Base-by-base conservation (phyloP, 1,139 yeast genomes). In the Saccharomyces hybrid region DNA sequence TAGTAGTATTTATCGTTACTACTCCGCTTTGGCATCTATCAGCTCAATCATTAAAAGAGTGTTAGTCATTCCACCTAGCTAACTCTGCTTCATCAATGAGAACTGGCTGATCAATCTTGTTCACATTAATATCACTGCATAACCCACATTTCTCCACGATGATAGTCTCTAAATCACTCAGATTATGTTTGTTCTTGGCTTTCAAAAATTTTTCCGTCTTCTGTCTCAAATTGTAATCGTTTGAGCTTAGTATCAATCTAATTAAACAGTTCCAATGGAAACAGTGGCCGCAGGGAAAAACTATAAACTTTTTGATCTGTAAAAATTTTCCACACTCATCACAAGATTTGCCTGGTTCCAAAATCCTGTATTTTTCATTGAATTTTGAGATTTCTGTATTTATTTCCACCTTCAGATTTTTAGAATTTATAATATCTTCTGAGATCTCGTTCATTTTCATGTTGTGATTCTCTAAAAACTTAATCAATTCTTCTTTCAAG, bases 211-310 rank as follows among this genome's bases (percentile, higher is more conserved):
- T 78, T 50, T 80, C 79, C 53, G 86, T 78, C 46, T 81, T 75
- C 65, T 82, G 82, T 63, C 84, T 84, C 57, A 85, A 77, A 51
- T 82, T 78, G 65, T 84, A 86, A 64, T 89, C 89, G 38, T 84
- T 82, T 9, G 86, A 83, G 54, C 78, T 75, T 53, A 85, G 68
- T 47, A 86, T 79, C 42, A 73, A 73, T 55, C 81, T 79, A 4
- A 87, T 79, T 28, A 90, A 71, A 71, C 99, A 95, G 64, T 90
- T 97, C 55, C 85, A 84, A 68, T 95, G 99, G 73, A 88, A 87
- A 6, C 88, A 83, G 70, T 93, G 99, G 57, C 82, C 86, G 66
- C 99, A 93, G 0, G 97, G 97, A 66, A 90, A 93, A 9, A 86
- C 82, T 52, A 86, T 78, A 64, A 90, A 91, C 63, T 85, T 84